phyloP scores from a whole-genome alignment of 345 rosid species.

The Bruguiera parviflora region DNA sequence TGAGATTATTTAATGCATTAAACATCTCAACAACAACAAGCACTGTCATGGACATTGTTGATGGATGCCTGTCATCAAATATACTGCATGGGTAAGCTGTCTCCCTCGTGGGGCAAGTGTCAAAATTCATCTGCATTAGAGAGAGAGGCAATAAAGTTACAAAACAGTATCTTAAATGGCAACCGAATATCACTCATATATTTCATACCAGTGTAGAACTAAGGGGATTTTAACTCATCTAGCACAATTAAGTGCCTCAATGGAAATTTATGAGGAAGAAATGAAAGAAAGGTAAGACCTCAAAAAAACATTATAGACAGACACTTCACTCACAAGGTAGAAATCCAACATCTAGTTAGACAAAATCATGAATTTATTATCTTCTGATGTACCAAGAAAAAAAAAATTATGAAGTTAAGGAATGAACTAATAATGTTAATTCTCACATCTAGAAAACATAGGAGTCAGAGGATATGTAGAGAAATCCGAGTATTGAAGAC shows the following conservation, averaged over 20 bases:
- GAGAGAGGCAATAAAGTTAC: constrained; percentile 3
- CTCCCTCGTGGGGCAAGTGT: constrained; percentile 80
- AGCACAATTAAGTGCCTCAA: not conserved
- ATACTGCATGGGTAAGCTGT: constrained; percentile 87
- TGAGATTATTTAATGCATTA: constrained; percentile 96
- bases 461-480: not conserved
- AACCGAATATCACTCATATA: not conserved
- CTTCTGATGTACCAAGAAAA: too few relatives aligned
- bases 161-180: not conserved
- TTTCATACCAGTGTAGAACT: not conserved
- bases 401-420: too few relatives aligned
- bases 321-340: not conserved
- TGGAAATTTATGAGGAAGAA: not conserved
- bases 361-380: not conserved
- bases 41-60: constrained; percentile 96
- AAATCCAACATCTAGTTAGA: not conserved
- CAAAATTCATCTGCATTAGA: constrained; percentile 80
- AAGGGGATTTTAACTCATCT: not conserved
- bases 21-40: constrained; percentile 99
- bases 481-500: not conserved
- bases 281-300: not conserved
- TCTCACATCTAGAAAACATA: not conserved
- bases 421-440: not conserved
- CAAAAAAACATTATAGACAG: not conserved
- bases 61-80: constrained; percentile 94